Evolutionary conservation across 2,329 filamentous ascomycete genomes (phyloP), one percentile per base, ranked within the genome.

Genomic region (Apiospora arundinis): DNA sequence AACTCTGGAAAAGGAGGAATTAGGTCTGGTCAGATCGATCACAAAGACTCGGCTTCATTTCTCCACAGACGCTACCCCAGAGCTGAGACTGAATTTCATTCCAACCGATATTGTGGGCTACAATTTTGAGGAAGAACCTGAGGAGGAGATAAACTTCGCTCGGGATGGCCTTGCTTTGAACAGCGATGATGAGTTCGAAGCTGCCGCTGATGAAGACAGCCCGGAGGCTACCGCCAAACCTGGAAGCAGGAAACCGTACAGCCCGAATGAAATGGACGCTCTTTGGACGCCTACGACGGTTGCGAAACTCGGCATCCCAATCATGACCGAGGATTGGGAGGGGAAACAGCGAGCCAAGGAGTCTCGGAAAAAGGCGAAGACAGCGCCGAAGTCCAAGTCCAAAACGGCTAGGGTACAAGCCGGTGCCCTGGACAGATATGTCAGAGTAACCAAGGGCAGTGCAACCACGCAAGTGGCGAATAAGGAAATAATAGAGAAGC

Each of bases 91-190:
- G 28, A 91, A 93, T 1, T 97, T 93, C 77, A 85, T 92, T 5
- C 96, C 96, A 0, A 86, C 90, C 2, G 88, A 93, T 42, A 87
- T 98, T 21, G 93, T 97, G 2, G 90, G 91, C 0, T 87, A 98
- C 49, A 91, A 97, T 77, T 83, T 98, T 32, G 88, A 90, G 14
- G 85, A 87, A 0, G 95, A 98, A 78, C 88, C 90, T 42, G 91
- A 93, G 21, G 90, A 90, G 72, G 84, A 85, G 0, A 85, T 88
- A 2, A 74, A 80, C 0, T 86, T 82, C 74, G 86, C 84, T 1
- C 85, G 89, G 40, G 84, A 84, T 66, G 89, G 88, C 0, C 80
- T 91, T 18, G 89, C 89, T 1, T 83, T 90, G n/a, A 89, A 90
- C 74, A 90, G 88, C 72, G 92, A 94, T 69, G 90, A 93, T 48